These are phyloP conservation scores for Xylaria sp. DNA, from an alignment of 2,329 filamentous ascomycete genomes.

Conservation along the genomic window DNA sequence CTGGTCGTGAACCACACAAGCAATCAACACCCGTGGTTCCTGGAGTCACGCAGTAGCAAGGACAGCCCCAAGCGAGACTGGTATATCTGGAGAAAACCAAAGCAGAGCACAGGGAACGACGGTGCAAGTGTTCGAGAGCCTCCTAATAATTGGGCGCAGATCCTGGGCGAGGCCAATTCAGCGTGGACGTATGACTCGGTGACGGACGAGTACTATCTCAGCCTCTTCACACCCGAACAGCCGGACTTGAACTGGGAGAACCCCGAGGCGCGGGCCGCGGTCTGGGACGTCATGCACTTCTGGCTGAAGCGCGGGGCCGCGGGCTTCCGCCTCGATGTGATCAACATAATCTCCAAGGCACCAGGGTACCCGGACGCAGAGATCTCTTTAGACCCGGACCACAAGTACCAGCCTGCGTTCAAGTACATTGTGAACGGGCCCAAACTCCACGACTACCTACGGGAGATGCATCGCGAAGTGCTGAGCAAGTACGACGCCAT, in stretches of 20 bases:
- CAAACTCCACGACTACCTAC: constrained; percentile 73
- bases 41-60: constrained; percentile 69
- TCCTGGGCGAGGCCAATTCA: constrained; percentile 67
- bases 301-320: constrained; percentile 80
- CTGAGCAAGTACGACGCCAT: constrained; percentile 71
- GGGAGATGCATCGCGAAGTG: constrained; percentile 70
- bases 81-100: constrained; percentile 69
- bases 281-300: constrained; percentile 79
- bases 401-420: constrained; percentile 62
- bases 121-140: constrained; percentile 63
- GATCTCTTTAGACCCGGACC: constrained; percentile 56
- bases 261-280: constrained; percentile 70
- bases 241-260: constrained; percentile 91
- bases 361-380: constrained; percentile 68
- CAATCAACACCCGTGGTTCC: constrained; percentile 77
- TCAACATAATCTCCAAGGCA: constrained; percentile 77
- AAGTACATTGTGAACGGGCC: constrained; percentile 74
- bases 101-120: constrained; percentile 59
- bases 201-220: constrained; percentile 45
- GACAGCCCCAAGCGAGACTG: constrained; percentile 74
- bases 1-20: constrained; percentile 83
- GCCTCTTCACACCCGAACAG: constrained; percentile 79
- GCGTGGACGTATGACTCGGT: constrained; percentile 67
- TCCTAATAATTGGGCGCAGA: constrained; percentile 78
- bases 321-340: constrained; percentile 79